Base-by-base conservation (phyloP, 768 basidiomycete genomes). In the Tulasnella sp. region DNA sequence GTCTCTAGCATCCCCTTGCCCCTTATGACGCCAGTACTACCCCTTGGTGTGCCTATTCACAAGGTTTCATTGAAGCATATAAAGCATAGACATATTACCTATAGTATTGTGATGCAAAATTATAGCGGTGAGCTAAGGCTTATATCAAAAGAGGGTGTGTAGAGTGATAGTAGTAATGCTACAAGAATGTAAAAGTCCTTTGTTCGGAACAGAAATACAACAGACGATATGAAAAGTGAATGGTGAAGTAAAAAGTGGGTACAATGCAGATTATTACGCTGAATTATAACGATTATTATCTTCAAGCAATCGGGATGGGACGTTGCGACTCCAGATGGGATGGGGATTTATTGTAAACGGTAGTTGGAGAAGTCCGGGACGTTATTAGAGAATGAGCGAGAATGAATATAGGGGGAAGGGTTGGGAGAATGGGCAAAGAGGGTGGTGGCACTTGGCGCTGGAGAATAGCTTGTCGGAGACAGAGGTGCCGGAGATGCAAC, bases 231-330 rank as follows among this genome's bases (percentile, higher is more conserved):
- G 17, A 64, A 64, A 2, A 17, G 17, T 47, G 44, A 17, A 17
- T 7, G 22, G 63, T 17, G 34, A 64, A 16, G 63, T 64, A 29
- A 36, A 34, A 64, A 64, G 63, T 65, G 39, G 32, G 35, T 65
- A 65, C 63, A 65, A 32, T 36, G 63, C 39, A 65, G 52, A 59
- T 65, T 35, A 65, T 65, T 65, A 65, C 34, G 63, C 39, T 65
- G 63, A 40, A 65, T 40, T 40, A 65, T 36, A n/a, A 11, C 29
- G 17, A 37, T 35, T 34, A 40, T 36, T 35, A 65, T 22, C 34
- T 34, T 35, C 34, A 40, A 65, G 39, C 8, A 8, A 16, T 37
- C 16, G 39, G n/a, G 17, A 32, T 65, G 39, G 35, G 22, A 34
- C 16, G 35, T 12, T 36, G 39, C 39, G 19, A 36, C 34, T 7